A percentile compares a stretch with the other conserved stretches of the same genome.
These are phyloP conservation scores for Coleophoma cylindrospora DNA, from an alignment of 2,329 filamentous ascomycete species.

Conservation along the genomic window DNA sequence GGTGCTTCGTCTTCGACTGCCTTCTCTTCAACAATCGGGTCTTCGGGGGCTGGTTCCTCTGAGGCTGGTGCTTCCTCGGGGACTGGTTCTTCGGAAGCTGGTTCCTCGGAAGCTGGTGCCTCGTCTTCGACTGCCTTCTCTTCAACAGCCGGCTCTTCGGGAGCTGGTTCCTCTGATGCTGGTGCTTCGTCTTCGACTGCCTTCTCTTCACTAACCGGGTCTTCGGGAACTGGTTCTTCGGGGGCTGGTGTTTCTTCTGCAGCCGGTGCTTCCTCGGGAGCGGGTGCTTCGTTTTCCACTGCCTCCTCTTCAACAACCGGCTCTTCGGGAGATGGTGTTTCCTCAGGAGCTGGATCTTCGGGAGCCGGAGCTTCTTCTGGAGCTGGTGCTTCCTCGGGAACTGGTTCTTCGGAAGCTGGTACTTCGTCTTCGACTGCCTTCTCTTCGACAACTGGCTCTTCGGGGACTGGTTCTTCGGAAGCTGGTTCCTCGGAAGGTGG, in stretches of 20 bases:
- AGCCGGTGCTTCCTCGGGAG: not conserved
- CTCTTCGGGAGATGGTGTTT: not conserved
- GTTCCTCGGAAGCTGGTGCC: not conserved
- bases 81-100: not conserved
- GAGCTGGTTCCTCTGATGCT: not conserved
- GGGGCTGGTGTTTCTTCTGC: not conserved
- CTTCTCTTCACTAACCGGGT: not conserved
- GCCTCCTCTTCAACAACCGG: not conserved
- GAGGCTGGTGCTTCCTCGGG: not conserved
- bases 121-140: not conserved
- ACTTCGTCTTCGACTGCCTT: not conserved
- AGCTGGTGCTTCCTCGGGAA: no score
- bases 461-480: not conserved
- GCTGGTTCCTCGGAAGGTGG: not conserved
- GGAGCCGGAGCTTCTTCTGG: no score
- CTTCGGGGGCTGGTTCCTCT: not conserved
- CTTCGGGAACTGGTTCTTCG: slow-evolving; percentile 1
- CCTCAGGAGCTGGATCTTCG: no score
- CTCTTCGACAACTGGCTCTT: not conserved
- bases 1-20: not conserved
- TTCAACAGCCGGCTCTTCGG: not conserved
- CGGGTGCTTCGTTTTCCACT: not conserved
- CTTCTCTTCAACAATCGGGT: not conserved
- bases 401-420: not conserved
- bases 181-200: not conserved